Base-by-base conservation (phyloP, 352 stramenopile genomes). In the Pythium dissotocum region DNA sequence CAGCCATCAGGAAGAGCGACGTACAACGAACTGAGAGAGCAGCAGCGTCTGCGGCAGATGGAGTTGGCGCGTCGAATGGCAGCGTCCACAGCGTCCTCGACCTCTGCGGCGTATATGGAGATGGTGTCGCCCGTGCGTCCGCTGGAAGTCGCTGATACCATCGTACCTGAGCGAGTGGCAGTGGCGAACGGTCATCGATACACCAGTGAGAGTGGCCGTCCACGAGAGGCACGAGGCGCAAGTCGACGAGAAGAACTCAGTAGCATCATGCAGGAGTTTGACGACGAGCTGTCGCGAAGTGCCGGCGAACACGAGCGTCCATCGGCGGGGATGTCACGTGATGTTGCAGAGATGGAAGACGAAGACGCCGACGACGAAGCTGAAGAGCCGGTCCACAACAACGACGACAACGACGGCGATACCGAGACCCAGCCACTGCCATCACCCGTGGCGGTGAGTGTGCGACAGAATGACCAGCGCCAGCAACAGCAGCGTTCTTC, bases 371-470 rank as follows among this genome's bases (percentile, higher is more conserved):
- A 55, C 16, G 56, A 63, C 13, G 35, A 56, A n/a, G 24, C 48
- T 30, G 69, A 72, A 24, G 69, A 69, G 52, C 69, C 68, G 73
- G 66, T 78, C 63, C 69, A 60, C 66, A 61, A 73, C 13, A 65
- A 70, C 69, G 71, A 70, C 75, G 67, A 65, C 71, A 18, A 26
- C 58, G 21, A 24, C 21, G 21, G 21, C 21, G 21, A 24, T 24
- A 24, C 21, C 7, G 40, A 18, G 56, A 16, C n/a, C 7, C 9
- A 32, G 35, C 7, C 48, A 24, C 18, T 42, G 38, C 61, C 52
- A 14, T 40, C 61, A 4, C 24, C 60, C 6, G 48, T 68, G 52
- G 24, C 44, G 13, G 62, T 68, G 21, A 55, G 63, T 26, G 32
- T 57, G 38, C 38, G 38, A 5, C 9, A 13, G 13, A 46, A 46